Base-by-base conservation (phyloP, 208 protist genomes). In the Wallacemonas sp. region DNA sequence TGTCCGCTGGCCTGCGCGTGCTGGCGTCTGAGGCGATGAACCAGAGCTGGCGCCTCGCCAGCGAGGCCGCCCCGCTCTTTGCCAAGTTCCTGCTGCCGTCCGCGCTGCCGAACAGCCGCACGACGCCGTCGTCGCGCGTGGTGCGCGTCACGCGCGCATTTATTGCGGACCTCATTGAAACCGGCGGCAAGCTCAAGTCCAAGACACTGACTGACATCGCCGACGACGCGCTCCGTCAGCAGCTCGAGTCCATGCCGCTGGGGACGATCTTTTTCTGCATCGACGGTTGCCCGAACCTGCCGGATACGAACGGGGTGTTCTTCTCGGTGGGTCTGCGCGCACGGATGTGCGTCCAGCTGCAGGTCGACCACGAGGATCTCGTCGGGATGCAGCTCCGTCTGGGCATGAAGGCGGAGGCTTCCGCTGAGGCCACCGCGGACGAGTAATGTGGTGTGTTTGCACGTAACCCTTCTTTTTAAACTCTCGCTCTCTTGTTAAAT, bases 341-440 rank as follows among this genome's bases (percentile, higher is more conserved):
- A 12, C 85, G 86, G 19, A 79, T 70, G 16, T 72, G 82, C 34
- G 44, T 95, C 29, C 85, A 93, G 74, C 72, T 95, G 4, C 75
- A 90, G 23, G 80, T 95, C 0, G 86, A 92, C 36, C 85, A 92
- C 54, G 89, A 95, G 36, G 89, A 95, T 61, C n/a, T 95, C 30
- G 78, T 78, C 14, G 89, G 86, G n/a, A 67, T 95, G 69, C 81
- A 72, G 67, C 66, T 95, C 44, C 80, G 89, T 2, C 68, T 95
- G 4, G 85, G 86, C 1, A 56, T 90, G 46, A 61, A 65, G 26
- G 74, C 65, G 11, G 33, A 43, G 21, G 32, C 11, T 16, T 46
- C 55, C 1, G 23, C 6, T 6, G 64, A 34, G 43, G 39, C 21
- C 1, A 41, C 36, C 36, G 9, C 36, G 36, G 14, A 41, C 36